phyloP scores from a whole-genome alignment of 2,329 filamentous ascomycete genomes.

The Didymosphaeria variabile region DNA sequence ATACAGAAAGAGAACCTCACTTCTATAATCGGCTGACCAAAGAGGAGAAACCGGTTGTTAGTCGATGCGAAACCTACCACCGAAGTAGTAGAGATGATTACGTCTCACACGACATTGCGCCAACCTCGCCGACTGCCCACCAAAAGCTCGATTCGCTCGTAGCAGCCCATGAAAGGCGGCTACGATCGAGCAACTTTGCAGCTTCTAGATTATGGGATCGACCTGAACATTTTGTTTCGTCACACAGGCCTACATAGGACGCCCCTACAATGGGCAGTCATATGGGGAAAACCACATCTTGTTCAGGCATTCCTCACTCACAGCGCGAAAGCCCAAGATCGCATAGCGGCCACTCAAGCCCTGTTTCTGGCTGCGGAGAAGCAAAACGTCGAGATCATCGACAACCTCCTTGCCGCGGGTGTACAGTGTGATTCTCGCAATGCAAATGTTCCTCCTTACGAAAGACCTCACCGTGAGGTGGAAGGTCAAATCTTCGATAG shows the following conservation, averaged over 20 bases:
- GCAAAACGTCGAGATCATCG: not conserved
- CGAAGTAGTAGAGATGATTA: not conserved
- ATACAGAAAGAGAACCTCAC: not conserved
- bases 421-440: not conserved
- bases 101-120: not conserved
- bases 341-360: not conserved
- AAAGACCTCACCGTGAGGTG: not conserved
- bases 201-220: not conserved
- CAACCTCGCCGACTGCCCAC: too few relatives aligned
- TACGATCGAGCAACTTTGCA: not conserved
- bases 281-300: not conserved
- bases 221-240: not conserved
- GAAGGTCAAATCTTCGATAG: not conserved
- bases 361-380: not conserved
- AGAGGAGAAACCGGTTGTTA: not conserved
- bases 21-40: not conserved
- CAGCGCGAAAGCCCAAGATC: not conserved
- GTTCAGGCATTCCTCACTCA: not conserved
- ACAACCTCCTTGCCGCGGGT: not conserved
- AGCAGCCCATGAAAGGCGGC: not conserved
- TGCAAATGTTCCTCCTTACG: not conserved
- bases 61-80: not conserved
- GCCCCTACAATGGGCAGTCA: slow-evolving; percentile 1
- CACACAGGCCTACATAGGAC: not conserved
- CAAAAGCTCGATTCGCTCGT: not conserved